phyloP scores from a whole-genome alignment of 495 filamentous ascomycete genomes.

The Neurospora hispaniola region DNA sequence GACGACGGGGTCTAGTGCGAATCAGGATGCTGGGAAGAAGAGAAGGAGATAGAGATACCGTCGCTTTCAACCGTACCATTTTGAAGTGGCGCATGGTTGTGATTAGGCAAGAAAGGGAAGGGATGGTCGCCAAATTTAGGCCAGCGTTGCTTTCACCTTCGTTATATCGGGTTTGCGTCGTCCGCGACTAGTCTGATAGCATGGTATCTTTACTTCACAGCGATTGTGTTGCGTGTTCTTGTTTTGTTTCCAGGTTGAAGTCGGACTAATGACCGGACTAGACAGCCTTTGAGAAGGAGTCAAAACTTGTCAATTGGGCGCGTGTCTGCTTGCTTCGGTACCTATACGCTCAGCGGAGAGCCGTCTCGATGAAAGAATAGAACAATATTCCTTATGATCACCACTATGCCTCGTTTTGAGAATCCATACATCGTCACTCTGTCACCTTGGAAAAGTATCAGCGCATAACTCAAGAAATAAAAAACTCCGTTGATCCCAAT shows the following conservation, averaged over 20 bases:
- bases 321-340: neutral
- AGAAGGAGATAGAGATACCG: conserved; percentile 28
- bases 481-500: neutral
- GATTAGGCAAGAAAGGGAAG: neutral
- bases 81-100: neutral
- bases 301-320: neutral
- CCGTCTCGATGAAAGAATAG: neutral
- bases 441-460: neutral
- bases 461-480: neutral
- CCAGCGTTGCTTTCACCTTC: neutral
- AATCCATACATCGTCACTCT: neutral
- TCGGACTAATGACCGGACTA: neutral
- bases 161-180: neutral
- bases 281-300: neutral
- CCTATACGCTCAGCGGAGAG: neutral
- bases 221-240: neutral
- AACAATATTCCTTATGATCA: neutral
- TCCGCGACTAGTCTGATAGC: neutral
- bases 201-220: neutral
- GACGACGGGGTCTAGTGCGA: conserved; percentile 17
- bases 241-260: neutral
- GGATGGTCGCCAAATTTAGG: neutral
- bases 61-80: neutral
- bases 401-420: neutral
- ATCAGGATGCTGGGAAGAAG: conserved; percentile 22